Conservation (phyloP, 2,329 filamentous ascomycete genomes). For the Aspergillus latus region DNA sequence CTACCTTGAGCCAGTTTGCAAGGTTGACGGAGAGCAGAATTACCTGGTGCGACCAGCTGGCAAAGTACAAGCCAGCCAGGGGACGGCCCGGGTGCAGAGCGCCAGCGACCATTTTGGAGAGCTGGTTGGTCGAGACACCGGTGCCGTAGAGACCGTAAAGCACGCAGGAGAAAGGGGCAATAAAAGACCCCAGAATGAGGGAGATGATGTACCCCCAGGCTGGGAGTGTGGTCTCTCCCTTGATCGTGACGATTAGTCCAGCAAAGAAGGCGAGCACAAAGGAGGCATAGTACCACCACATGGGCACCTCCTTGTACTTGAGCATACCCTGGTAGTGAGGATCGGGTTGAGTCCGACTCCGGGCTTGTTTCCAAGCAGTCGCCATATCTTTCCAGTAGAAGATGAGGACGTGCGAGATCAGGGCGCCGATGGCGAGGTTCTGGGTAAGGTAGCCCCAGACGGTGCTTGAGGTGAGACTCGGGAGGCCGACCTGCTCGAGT, state of each 20-base stretch:
- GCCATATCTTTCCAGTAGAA: slow-evolving; percentile 28
- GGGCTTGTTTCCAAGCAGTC: slow-evolving; percentile 24
- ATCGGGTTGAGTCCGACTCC: slow-evolving; percentile 20
- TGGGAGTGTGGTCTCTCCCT: slow-evolving; percentile 50
- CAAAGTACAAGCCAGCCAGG: slow-evolving; percentile 29
- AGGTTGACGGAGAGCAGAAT: slow-evolving; percentile 27
- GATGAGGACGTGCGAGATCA: slow-evolving; percentile 28
- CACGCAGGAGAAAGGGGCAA: slow-evolving; percentile 49
- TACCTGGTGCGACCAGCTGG: slow-evolving; percentile 31
- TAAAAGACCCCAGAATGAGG: slow-evolving; percentile 42
- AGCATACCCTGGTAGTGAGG: slow-evolving; percentile 28
- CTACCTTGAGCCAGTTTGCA: slow-evolving; percentile 24
- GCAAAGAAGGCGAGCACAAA: slow-evolving; percentile 49
- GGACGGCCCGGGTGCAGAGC: slow-evolving; percentile 26
- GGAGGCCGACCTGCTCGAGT: slow-evolving; percentile 27
- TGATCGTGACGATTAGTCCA: slow-evolving; percentile 49
- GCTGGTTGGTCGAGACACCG: slow-evolving; percentile 23
- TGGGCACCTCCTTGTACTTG: slow-evolving; percentile 30
- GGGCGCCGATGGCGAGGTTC: slow-evolving; percentile 26
- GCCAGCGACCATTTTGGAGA: slow-evolving; percentile 32
- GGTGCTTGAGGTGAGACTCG: slow-evolving; percentile 29
- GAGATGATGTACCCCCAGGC: slow-evolving; percentile 51
- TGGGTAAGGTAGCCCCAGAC: slow-evolving; percentile 21
- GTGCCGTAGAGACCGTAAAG: slow-evolving; percentile 24
- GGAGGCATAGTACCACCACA: slow-evolving; percentile 51